Evolutionary conservation across 2,329 filamentous ascomycete genomes (phyloP).

Genomic region (Pleomassaria siparia): DNA sequence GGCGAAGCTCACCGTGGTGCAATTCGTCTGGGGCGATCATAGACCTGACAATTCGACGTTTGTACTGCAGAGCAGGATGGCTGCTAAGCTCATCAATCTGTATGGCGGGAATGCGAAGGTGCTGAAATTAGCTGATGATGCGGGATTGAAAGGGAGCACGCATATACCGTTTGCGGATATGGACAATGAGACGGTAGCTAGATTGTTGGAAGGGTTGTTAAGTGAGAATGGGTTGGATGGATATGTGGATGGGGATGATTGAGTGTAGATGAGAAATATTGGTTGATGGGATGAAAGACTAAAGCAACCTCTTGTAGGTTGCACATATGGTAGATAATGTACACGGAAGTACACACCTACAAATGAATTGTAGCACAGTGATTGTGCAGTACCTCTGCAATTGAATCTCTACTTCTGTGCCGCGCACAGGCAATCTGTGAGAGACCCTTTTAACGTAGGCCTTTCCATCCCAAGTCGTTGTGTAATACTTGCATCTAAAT

Average conservation of each 20-base stretch:
- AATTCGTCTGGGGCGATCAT: slow-evolving; percentile 31
- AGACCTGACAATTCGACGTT: slow-evolving; percentile 17
- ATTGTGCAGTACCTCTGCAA: too few relatives aligned
- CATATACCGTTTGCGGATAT: slow-evolving; percentile 31
- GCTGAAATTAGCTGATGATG: slow-evolving; percentile 21
- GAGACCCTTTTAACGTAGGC: too few relatives aligned
- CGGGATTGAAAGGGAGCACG: slow-evolving; percentile 25
- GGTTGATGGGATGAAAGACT: neutral
- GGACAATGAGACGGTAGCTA: slow-evolving; percentile 22
- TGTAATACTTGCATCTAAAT: too few relatives aligned
- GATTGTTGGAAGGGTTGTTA: slow-evolving; percentile 21
- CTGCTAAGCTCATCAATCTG: slow-evolving; percentile 23
- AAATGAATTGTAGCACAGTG: too few relatives aligned
- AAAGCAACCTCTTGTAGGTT: too few relatives aligned
- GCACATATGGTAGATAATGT: too few relatives aligned
- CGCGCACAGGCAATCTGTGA: too few relatives aligned
- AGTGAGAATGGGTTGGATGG: slow-evolving; percentile 21
- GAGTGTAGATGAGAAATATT: neutral
- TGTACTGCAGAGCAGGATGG: slow-evolving; percentile 17
- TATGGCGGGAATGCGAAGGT: slow-evolving; percentile 29
- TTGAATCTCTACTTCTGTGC: too few relatives aligned
- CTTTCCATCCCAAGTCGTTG: too few relatives aligned
- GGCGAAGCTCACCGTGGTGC: slow-evolving; percentile 17
- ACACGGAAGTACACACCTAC: too few relatives aligned
- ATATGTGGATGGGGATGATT: slow-evolving; percentile 19